Evolutionary conservation across 2,329 filamentous ascomycete genomes (phyloP), one percentile per base, ranked within the genome.

Genomic region (Talaromyces sp.): DNA sequence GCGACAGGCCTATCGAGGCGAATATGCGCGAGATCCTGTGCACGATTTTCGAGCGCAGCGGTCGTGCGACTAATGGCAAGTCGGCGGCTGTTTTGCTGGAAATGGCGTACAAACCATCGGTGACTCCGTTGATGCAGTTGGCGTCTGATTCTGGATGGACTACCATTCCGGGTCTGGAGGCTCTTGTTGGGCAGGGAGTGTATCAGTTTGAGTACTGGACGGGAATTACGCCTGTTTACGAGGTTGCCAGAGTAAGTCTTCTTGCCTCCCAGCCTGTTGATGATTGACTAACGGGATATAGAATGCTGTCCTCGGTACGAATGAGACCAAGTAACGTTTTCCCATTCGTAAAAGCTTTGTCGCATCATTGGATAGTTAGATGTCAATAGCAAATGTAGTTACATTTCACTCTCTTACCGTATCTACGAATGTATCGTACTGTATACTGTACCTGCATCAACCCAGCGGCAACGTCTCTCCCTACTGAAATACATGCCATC

Each of bases 71-170:
- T 10, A 70, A 70, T 6, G 75, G 75, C 27, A 78, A 78, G 61
- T 78, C 77, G 5, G 79, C 78, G 29, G 85, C 86, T 22, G 86
- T 95, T 13, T 79, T 98, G 67, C 80, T 98, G 3, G 95, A 99
- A 78, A 97, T 99, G 93, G 94, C 95, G 1, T 99, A 99, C 78
- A 96, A 94, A 78, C 95, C 95, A 22, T 83, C 86, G 0, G 85
- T 91, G 61, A 99, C 95, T 4, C 86, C 89, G 7, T 79, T 97
- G 70, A 97, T 98, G 88, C 85, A 91, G 75, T 81, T 97, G 74
- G 94, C 93, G 2, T 84, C 88, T 71, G 86, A 90, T 70, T 86
- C 86, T 13, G 89, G 89, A 2, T 99, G 95, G 95, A 85, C 81
- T 64, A 92, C 90, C 1, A 89, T 98, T 68, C 89, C 92, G 7